Evolutionary conservation across 1,284 basidiomycete genomes (phyloP), one percentile per base, ranked within the genome.

Genomic region (Trichosporon inkin): DNA sequence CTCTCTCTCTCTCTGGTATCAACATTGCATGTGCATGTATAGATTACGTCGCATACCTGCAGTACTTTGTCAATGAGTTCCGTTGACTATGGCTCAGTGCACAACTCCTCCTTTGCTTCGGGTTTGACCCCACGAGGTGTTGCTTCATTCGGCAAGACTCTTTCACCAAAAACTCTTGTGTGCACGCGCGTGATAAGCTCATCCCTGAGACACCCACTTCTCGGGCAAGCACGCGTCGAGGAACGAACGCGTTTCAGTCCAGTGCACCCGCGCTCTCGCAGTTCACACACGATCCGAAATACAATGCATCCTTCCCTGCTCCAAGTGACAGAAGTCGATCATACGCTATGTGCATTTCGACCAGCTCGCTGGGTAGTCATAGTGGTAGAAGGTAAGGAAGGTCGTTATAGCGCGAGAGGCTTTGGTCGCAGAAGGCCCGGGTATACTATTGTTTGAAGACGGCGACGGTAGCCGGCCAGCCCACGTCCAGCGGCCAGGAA

Each of bases 291-390:
- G 16, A 28, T 32, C 20, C 20, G 11, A 44, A 41, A 44, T 22
- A 44, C 20, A 22, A 49, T 49, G 24, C 22, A 32, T 49, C 24
- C 44, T 49, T 49, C 14, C 6, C 22, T 32, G 22, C 28, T 14
- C 24, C 44, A 49, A 32, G 44, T 49, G 24, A 49, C 44, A 49
- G 10, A 38, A 37, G 52, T 51, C 55, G 53, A 57, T 62, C 61
- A 57, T 63, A 63, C 58, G 58, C 55, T 64, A 63, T 64, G 60
- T 64, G 63, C 63, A 64, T 64, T 64, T 62, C 63, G 55, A 57
- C 60, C 60, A 60, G 60, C 60, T 47, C 53, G 57, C 57, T 59
- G 60, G 62, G 52, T 56, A 63, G 56, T 64, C 63, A 58, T 64
- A 60, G 44, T 28, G 58, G 63, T 64, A 53, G 41, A 56, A 58